Conservation (phyloP, 2,329 filamentous ascomycete genomes). For the Penicillium sp. region DNA sequence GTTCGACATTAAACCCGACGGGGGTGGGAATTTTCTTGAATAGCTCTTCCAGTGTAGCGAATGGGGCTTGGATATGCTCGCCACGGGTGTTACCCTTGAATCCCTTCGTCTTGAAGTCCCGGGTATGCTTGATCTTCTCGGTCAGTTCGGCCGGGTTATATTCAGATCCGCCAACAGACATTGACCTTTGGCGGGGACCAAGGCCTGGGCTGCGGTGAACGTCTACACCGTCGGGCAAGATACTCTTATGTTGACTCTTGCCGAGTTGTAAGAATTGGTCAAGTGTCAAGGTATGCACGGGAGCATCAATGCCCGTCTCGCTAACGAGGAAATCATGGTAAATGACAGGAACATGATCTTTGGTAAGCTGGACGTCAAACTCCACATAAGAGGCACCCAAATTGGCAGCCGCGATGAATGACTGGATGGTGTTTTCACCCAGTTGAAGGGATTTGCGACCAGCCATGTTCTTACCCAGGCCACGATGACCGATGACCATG, state of each 20-base stretch:
- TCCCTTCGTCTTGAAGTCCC: slow-evolving; percentile 90
- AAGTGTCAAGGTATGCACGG: slow-evolving; percentile 89
- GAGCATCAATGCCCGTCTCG: slow-evolving; percentile 95
- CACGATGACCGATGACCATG: slow-evolving; percentile 74
- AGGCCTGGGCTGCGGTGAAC: slow-evolving; percentile 15
- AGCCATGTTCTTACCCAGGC: slow-evolving; percentile 86
- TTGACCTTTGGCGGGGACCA: slow-evolving; percentile 51
- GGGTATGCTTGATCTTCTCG: slow-evolving; percentile 95
- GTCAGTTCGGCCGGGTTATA: slow-evolving; percentile 47
- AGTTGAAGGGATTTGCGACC: slow-evolving; percentile 86
- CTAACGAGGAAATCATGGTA: slow-evolving; percentile 98
- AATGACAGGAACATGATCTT: slow-evolving; percentile 96
- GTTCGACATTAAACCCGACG: slow-evolving; percentile 97
- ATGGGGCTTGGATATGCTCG: slow-evolving; percentile 92
- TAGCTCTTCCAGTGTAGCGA: slow-evolving; percentile 91
- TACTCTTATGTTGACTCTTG: slow-evolving; percentile 45
- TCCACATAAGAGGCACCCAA: slow-evolving; percentile 75
- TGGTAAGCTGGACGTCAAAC: slow-evolving; percentile 94
- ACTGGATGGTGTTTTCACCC: slow-evolving; percentile 92
- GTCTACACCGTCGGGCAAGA: slow-evolving; percentile 38
- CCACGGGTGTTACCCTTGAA: slow-evolving; percentile 95
- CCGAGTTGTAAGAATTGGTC: slow-evolving; percentile 91
- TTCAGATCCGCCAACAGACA: slow-evolving; percentile 60
- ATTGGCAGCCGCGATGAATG: slow-evolving; percentile 94
- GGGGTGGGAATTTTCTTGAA: slow-evolving; percentile 79